A percentile compares a stretch with the other conserved stretches of the same genome.
Evolutionary conservation across 2,329 filamentous ascomycete species (phyloP).

Genomic region (Stemphylium lycopersici): DNA sequence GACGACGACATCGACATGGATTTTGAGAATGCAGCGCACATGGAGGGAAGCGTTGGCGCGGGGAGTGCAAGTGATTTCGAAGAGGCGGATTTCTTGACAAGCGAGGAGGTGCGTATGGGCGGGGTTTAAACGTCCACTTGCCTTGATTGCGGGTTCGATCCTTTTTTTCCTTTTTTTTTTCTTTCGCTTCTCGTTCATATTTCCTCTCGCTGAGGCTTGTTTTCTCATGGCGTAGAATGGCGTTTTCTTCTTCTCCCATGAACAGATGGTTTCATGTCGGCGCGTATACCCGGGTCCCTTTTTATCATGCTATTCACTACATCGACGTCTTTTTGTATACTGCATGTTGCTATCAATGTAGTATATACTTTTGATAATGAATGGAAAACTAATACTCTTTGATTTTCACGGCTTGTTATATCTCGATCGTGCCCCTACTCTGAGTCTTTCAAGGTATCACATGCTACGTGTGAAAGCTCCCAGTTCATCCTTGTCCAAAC

Average conservation of each 20-base stretch:
- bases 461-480: too few relatives aligned
- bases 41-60: constrained; percentile 43
- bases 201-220: neutral
- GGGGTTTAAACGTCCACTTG: constrained; percentile 25
- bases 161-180: neutral
- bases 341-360: too few relatives aligned
- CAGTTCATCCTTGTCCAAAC: neutral
- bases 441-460: too few relatives aligned
- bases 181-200: constrained; percentile 11
- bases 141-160: neutral
- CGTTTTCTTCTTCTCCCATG: neutral
- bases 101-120: constrained; percentile 42
- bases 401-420: too few relatives aligned
- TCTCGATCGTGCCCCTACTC: too few relatives aligned
- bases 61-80: constrained; percentile 64
- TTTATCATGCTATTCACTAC: neutral
- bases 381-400: too few relatives aligned
- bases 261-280: constrained; percentile 13
- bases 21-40: constrained; percentile 37
- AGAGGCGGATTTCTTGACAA: constrained; percentile 66
- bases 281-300: constrained; percentile 22
- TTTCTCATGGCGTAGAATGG: constrained; percentile 6
- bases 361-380: too few relatives aligned
- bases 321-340: too few relatives aligned
- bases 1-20: constrained; percentile 42